A percentile compares a stretch with the other conserved stretches of the same genome.
Conservation (phyloP, 192 early-diverging fungal genomes). For the Linnemannia exigua region DNA sequence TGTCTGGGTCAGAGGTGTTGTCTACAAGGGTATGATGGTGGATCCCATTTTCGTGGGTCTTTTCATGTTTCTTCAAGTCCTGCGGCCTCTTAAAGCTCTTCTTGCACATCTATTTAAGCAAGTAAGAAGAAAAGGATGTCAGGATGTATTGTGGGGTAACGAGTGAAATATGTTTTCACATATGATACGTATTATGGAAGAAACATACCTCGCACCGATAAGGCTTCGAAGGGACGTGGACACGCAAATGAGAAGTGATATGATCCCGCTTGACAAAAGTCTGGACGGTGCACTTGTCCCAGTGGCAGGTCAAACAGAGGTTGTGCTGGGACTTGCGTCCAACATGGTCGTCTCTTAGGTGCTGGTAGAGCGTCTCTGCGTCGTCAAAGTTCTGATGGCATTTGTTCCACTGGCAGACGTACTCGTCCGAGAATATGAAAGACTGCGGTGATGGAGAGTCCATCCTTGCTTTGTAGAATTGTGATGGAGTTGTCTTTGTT, state of each 20-base stretch:
- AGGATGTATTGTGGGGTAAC: background rate
- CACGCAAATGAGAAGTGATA: slow-evolving; percentile 95
- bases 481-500: background rate
- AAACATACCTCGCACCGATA: slow-evolving; percentile 78
- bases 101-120: slow-evolving; percentile 69
- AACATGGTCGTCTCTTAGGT: slow-evolving; percentile 91
- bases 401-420: slow-evolving; percentile 62
- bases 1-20: background rate
- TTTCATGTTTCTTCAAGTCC: slow-evolving; percentile 96
- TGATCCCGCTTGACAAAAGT: slow-evolving; percentile 92
- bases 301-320: slow-evolving; percentile 89
- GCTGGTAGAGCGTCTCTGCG: slow-evolving; percentile 87
- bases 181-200: background rate
- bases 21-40: background rate
- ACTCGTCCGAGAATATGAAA: slow-evolving; percentile 53
- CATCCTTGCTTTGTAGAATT: too few relatives aligned
- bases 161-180: background rate
- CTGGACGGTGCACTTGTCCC: slow-evolving; percentile 82
- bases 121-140: background rate
- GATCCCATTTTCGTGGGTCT: slow-evolving; percentile 77
- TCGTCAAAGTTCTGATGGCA: slow-evolving; percentile 75
- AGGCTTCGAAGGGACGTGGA: slow-evolving; percentile 95
- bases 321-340: slow-evolving; percentile 92
- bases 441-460: slow-evolving; percentile 26
- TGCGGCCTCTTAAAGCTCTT: slow-evolving; percentile 96